Evolutionary conservation across 352 stramenopile species (phyloP).

Genomic region (Elongisporangium prolatum): DNA sequence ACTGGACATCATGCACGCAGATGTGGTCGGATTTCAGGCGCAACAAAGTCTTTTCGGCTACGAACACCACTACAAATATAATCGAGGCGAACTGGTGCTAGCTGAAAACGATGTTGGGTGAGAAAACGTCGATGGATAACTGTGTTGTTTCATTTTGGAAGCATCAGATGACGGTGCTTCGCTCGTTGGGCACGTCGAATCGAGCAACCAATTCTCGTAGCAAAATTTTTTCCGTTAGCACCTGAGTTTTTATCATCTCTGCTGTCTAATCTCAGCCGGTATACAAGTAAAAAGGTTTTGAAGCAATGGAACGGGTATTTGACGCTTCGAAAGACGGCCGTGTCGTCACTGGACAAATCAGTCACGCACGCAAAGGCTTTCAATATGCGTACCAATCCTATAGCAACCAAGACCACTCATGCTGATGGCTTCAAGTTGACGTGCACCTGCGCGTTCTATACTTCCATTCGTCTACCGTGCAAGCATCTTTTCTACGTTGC

Average conservation of each 20-base stretch:
- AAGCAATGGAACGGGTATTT: background rate
- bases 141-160: background rate
- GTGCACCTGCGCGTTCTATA: background rate
- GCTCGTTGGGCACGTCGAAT: background rate
- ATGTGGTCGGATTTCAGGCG: constrained; percentile 9
- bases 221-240: background rate
- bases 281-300: background rate
- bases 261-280: too few species aligned
- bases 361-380: background rate
- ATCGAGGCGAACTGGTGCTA: constrained; percentile 7
- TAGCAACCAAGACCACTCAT: background rate
- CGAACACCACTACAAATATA: constrained; percentile 10
- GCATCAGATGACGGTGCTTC: background rate
- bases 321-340: background rate
- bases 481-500: background rate
- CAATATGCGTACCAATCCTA: background rate
- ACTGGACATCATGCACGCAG: constrained; percentile 5
- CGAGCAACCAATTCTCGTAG: background rate
- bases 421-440: background rate
- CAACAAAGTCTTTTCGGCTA: constrained; percentile 1
- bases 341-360: background rate
- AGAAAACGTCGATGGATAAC: background rate
- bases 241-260: too few species aligned
- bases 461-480: background rate
- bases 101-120: constrained; percentile 2